These are phyloP conservation scores for Microsporum ferrugineum DNA, from an alignment of 2,329 filamentous ascomycete genomes.

Conservation along the genomic window DNA sequence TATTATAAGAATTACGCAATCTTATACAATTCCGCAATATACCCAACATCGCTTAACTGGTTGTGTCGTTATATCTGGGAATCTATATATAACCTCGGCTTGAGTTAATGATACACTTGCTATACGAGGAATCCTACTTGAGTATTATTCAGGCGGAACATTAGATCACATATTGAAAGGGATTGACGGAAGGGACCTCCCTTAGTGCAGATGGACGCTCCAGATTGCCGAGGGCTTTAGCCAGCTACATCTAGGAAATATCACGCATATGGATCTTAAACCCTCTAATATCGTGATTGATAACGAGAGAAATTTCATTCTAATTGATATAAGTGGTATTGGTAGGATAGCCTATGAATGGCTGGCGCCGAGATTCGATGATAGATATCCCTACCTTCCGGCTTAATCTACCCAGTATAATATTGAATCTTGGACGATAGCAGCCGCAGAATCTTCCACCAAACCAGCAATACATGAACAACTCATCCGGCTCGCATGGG, in stretches of 20 bases:
- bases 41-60: constrained; percentile 1
- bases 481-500: no score
- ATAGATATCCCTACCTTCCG: no score
- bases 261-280: constrained; percentile 17
- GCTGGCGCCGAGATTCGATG: constrained; percentile 14
- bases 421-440: no score
- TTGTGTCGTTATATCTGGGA: background rate
- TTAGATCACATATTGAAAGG: background rate
- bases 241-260: constrained; percentile 7
- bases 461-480: no score
- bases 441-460: no score
- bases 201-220: constrained; percentile 9
- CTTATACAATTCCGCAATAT: background rate
- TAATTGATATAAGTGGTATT: constrained; percentile 17
- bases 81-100: background rate
- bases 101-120: background rate
- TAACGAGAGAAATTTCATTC: constrained; percentile 12
- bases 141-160: constrained; percentile 12
- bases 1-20: constrained; percentile 2
- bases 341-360: constrained; percentile 12
- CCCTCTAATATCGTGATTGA: constrained; percentile 17
- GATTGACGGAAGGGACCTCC: background rate
- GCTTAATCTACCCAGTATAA: no score
- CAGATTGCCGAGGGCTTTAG: constrained; percentile 11
- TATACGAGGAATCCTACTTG: constrained; percentile 14